These are phyloP conservation scores for Aspergillus eucalypticola DNA, from an alignment of 2,329 filamentous ascomycete species.

Conservation along the genomic window DNA sequence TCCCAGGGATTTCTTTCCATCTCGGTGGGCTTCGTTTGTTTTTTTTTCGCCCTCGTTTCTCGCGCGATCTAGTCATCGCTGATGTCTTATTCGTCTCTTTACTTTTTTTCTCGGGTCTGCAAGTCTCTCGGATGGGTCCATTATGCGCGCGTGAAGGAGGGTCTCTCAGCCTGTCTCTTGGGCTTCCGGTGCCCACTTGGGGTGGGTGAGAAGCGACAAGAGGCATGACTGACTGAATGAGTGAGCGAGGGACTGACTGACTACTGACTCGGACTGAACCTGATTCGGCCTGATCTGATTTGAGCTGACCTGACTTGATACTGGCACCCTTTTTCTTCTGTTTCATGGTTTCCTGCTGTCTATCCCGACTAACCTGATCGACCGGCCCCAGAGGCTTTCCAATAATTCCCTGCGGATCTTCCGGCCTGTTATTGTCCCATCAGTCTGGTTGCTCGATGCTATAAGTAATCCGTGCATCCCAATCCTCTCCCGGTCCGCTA, in stretches of 20 bases:
- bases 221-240: not conserved
- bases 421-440: not conserved
- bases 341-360: conserved; percentile 8
- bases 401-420: conserved; percentile 16
- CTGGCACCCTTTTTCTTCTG: conserved; percentile 7
- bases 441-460: conserved; percentile 2
- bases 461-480: conserved; percentile 18
- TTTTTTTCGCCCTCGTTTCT: conserved; percentile 10
- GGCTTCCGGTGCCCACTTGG: not conserved
- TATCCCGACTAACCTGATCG: conserved; percentile 9
- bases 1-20: not conserved
- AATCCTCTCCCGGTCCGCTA: conserved; percentile 1
- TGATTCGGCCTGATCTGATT: too few relatives aligned
- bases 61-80: not conserved
- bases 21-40: not conserved
- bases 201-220: not conserved
- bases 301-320: not conserved
- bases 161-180: not conserved
- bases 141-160: not conserved
- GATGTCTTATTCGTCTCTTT: not conserved
- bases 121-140: not conserved
- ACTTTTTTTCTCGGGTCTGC: conserved; percentile 1
- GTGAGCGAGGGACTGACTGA: not conserved
- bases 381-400: conserved; percentile 12
- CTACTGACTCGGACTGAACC: not conserved